Base-by-base conservation (phyloP, 2,329 filamentous ascomycete genomes). In the Penicillium sp. region DNA sequence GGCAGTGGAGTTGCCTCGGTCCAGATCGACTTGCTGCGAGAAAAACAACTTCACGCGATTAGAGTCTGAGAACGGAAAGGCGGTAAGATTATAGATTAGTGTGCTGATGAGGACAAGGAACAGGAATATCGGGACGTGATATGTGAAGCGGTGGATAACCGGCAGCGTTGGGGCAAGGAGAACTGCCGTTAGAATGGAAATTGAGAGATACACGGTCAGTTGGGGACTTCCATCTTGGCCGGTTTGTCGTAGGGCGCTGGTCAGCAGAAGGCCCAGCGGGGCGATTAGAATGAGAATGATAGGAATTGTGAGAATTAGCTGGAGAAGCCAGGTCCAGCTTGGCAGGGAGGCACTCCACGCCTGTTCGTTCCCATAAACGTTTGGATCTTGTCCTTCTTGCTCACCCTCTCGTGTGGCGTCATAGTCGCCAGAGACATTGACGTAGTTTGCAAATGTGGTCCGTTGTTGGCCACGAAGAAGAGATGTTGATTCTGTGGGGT, bases 11-110 rank as follows among this genome's bases (percentile, higher is more conserved):
- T 75, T 69, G n/a, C 83, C 82, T 3, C 75, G 79, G 50, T 87
- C 85, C 7, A 95, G 76, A 51, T 95, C 79, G 33, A 96, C 73
- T 7, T 79, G 78, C 62, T 98, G 90, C 34, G 86, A 73, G 63
- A 97, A 96, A 65, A 83, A 94, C 33, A 91, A 75, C 65, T 97
- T 97, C 64, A 94, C 80, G 25, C 87, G 79, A 60, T 83, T 86
- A 43, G 81, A 76, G 15, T 78, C 70, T 0, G 87, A 93, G 67
- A 97, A 97, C 0, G 93, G 93, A 64, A 95, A 96, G 1, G 86
- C 87, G 2, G 79, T 69, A 4, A 96, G 77, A 59, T 94, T 94
- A 71, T 95, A 97, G 40, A 90, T 77, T 18, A 94, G 69, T 1
- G 88, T 94, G 19, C 76, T 86, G 16, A 80, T 58, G 46, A 89